Evolutionary conservation across 495 filamentous ascomycete genomes (phyloP), one percentile per base, ranked within the genome.

Genomic region (Mytilinidion resinicola): DNA sequence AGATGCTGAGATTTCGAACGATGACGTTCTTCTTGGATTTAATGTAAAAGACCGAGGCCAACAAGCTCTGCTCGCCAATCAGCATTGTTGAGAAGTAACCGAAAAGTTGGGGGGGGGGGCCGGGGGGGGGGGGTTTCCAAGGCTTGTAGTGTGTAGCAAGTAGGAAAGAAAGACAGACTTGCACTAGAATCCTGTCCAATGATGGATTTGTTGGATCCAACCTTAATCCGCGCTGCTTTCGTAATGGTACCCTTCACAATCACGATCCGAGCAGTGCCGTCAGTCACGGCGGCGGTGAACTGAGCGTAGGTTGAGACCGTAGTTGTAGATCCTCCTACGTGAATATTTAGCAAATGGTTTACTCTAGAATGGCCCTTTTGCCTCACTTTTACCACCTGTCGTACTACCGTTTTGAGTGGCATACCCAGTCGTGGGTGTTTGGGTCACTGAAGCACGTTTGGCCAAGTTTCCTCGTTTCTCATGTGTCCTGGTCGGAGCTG

Each of bases 1-100:
- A 62, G 44, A 85, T 79, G 37, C 75, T 75, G 51, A 88, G 68
- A 73, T 87, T 86, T 7, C 81, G 80, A 50, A 87, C 67, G 64
- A 87, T 86, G 21, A 87, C 80, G 57, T 82, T 82, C 52, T 78
- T 76, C 11, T 61, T 74, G 21, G 72, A 63, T 61, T 79, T 77
- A 63, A 86, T 72, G 48, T 65, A 65, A 48, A 48, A 82, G 60
- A 12, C 76, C 77, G 47, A 78, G 64, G 10, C 74, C 77, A 50
- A 57, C 70, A 39, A 83, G 68, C 0, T 67, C 76, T 74, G 39
- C 7, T 14, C 17, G 3, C 8, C 17, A 19, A 4, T 43, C 14
- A 43, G 17, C 41, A 19, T 14, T 8, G 4, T 2, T 43, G 17
- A 9, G 3, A 43, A 43, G 17, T n/a, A 43, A 43, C 41, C 14